These are phyloP conservation scores for Candida peoriensis DNA, from an alignment of 805 yeast species.

Conservation along the genomic window DNA sequence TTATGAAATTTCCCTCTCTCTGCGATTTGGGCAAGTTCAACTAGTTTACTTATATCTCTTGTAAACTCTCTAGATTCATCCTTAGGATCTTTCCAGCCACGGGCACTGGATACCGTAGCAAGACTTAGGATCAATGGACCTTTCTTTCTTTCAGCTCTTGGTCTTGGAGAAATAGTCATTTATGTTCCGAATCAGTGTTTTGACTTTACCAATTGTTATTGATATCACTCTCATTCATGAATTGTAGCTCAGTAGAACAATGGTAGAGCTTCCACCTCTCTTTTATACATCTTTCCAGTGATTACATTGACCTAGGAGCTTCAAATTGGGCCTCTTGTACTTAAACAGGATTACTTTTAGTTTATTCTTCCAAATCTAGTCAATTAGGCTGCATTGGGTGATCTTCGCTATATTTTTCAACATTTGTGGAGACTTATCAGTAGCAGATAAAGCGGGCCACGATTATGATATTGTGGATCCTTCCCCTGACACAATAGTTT, in stretches of 20 bases:
- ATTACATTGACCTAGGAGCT: too few species aligned
- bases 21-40: constrained; percentile 30
- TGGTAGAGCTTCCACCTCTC: not conserved
- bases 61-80: not conserved
- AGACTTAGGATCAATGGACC: not conserved
- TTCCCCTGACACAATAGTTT: too few species aligned
- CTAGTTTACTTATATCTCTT: constrained; percentile 21
- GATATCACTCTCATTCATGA: not conserved
- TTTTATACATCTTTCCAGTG: not conserved
- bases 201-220: too few species aligned
- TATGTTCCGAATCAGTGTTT: too few species aligned
- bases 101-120: not conserved
- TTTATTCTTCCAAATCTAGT: too few species aligned
- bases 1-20: constrained; percentile 35
- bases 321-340: too few species aligned
- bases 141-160: not conserved
- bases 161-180: not conserved
- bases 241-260: not conserved
- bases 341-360: too few species aligned
- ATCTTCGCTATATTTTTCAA: too few species aligned
- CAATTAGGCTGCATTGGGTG: too few species aligned
- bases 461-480: too few species aligned
- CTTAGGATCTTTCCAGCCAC: not conserved
- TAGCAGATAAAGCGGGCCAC: too few species aligned
- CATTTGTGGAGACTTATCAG: not conserved